phyloP scores from a whole-genome alignment of 2,329 filamentous ascomycete species.

The Pseudogymnoascus sp. region DNA sequence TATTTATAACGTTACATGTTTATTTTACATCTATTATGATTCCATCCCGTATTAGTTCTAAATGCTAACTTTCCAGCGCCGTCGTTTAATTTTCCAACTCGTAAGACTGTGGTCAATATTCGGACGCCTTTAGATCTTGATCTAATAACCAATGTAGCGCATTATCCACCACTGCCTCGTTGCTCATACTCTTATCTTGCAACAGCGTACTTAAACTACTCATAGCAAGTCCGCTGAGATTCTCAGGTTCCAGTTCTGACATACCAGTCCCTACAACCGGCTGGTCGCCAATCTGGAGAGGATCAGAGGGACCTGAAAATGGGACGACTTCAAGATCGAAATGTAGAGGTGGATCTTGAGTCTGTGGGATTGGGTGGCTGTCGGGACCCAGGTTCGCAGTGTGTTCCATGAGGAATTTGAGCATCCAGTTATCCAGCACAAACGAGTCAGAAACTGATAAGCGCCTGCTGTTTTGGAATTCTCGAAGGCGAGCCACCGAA shows the following conservation, averaged over 20 bases:
- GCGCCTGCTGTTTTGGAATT: constrained; percentile 36
- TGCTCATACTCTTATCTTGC: constrained; percentile 7
- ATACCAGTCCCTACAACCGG: neutral
- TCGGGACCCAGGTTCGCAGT: constrained; percentile 9
- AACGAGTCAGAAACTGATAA: constrained; percentile 31
- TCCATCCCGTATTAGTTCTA: neutral
- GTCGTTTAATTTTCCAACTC: neutral
- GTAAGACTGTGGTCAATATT: neutral
- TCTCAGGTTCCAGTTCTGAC: neutral
- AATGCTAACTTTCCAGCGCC: neutral
- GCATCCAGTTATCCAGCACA: constrained; percentile 35
- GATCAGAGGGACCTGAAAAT: neutral
- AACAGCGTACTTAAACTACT: constrained; percentile 6
- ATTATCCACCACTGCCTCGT: constrained; percentile 9
- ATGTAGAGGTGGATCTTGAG: neutral
- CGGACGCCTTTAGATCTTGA: neutral
- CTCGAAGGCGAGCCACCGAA: constrained; percentile 30
- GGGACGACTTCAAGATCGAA: neutral
- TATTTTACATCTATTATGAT: too few species aligned
- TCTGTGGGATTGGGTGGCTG: neutral
- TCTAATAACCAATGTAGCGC: constrained; percentile 7
- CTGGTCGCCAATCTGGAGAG: neutral
- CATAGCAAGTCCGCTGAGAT: neutral
- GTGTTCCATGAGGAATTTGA: constrained; percentile 28
- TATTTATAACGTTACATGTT: too few species aligned